Base-by-base conservation (phyloP, 2,329 filamentous ascomycete species). In the Fusarium praegraminearum region DNA sequence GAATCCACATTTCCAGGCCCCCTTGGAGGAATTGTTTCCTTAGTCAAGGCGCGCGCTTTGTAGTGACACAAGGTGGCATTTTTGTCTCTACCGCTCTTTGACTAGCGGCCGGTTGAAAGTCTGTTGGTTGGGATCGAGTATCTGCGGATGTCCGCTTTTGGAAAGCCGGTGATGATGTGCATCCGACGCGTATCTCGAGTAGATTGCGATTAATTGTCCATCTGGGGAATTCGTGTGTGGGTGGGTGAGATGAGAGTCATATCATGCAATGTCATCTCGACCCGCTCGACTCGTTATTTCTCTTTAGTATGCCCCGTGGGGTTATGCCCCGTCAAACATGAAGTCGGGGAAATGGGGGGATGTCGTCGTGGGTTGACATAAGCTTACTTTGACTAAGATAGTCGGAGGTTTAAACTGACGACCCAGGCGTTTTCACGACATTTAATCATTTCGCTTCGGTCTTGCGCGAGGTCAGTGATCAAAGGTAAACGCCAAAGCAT, bases 51-150 rank as follows among this genome's bases (percentile, higher is more conserved):
- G 24, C 24, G 12, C 13, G 13, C n/a, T 15, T 46, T 46, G 8
- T 2, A 33, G 26, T 22, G n/a, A 20, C 28, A 46, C 20, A 49
- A 35, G 15, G 46, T 49, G 46, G 46, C 16, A 49, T 50, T 35
- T 50, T 35, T 35, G 16, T 40, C 35, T 52, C 33, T 52, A 52
- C 49, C 49, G 49, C 32, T 22, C 18, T 36, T 41, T 52, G 30
- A 3, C 24, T 24, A 35, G 18, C 7, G 18, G 18, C 10, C 33
- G 2, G 20, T 20, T 22, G 26, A 46, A 11, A 15, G 28, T 26
- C 9, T 44, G 28, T 46, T 46, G 44, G 43, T 30, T 30, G 6
- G 11, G n/a, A 45, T 12, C 10, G 12, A 32, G 49, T 16, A 28
- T 24, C 24, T 8, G 9, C 49, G 49, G 49, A 41, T 52, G 16